phyloP scores from a whole-genome alignment of 805 yeast genomes.

The Kodamaea leandrae region DNA sequence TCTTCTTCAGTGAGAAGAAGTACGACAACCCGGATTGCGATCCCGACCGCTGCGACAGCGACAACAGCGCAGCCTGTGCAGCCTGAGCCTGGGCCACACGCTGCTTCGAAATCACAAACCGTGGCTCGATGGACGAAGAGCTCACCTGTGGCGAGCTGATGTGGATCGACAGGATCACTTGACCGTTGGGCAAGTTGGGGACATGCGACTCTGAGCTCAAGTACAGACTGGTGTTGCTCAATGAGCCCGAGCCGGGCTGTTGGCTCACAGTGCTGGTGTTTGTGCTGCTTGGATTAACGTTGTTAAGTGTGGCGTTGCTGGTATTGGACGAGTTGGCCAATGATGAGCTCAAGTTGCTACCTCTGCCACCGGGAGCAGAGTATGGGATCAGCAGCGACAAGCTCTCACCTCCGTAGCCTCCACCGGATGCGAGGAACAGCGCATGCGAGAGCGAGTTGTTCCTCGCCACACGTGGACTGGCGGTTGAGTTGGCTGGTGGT shows the following conservation, averaged over 20 bases:
- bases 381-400: constrained; percentile 66
- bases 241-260: constrained; percentile 1
- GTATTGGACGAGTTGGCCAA: constrained; percentile 33
- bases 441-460: constrained; percentile 41
- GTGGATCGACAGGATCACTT: constrained; percentile 57
- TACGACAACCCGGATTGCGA: constrained; percentile 50
- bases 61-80: constrained; percentile 31
- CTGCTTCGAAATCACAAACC: constrained; percentile 81
- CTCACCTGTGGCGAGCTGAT: constrained; percentile 67
- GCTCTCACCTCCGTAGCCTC: constrained; percentile 36
- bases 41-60: constrained; percentile 35
- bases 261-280: neutral
- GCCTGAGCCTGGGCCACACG: constrained; percentile 58
- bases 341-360: constrained; percentile 27
- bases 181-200: constrained; percentile 56
- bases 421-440: constrained; percentile 33
- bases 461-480: constrained; percentile 42
- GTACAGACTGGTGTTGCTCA: neutral
- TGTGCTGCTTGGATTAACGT: neutral
- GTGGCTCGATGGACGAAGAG: constrained; percentile 68
- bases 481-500: constrained; percentile 19
- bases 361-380: constrained; percentile 63
- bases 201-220: constrained; percentile 28
- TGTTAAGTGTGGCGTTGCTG: constrained; percentile 11
- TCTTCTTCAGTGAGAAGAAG: constrained; percentile 44